A percentile compares a stretch with the other conserved stretches of the same genome.
Conservation (phyloP, 768 basidiomycete species). For the Tylopilus intermedius region DNA sequence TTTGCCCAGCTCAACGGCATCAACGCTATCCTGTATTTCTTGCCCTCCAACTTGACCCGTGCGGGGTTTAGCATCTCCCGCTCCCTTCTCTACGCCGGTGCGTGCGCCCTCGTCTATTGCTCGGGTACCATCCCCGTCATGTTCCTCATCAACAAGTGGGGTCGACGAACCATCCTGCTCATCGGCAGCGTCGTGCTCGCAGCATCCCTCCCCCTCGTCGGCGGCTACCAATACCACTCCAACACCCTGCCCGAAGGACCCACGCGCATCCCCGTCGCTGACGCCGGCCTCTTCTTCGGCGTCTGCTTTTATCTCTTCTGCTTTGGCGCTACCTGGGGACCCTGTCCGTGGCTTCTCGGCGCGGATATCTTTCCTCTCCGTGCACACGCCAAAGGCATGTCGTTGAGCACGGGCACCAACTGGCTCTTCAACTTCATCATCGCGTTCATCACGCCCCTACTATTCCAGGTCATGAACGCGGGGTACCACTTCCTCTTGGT, state of each 20-base stretch:
- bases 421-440: constrained; percentile 37
- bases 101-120: constrained; percentile 45
- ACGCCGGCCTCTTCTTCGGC: constrained; percentile 35
- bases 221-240: constrained; percentile 44
- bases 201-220: constrained; percentile 44
- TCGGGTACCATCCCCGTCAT: constrained; percentile 50
- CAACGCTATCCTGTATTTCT: constrained; percentile 54
- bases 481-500: constrained; percentile 51
- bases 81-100: constrained; percentile 43
- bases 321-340: constrained; percentile 55
- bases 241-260: constrained; percentile 36
- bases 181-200: constrained; percentile 42
- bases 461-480: constrained; percentile 46
- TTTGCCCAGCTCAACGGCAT: constrained; percentile 55
- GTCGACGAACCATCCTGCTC: constrained; percentile 47
- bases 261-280: constrained; percentile 28
- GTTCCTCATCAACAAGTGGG: constrained; percentile 49
- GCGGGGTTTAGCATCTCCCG: constrained; percentile 43
- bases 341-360: constrained; percentile 48
- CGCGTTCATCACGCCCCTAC: constrained; percentile 51
- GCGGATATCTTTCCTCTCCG: constrained; percentile 47
- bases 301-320: constrained; percentile 58
- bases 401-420: constrained; percentile 32
- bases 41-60: constrained; percentile 48
- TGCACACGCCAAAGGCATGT: constrained; percentile 37